phyloP scores from a whole-genome alignment of 2,329 filamentous ascomycete genomes.

The Venturia carpophila region DNA sequence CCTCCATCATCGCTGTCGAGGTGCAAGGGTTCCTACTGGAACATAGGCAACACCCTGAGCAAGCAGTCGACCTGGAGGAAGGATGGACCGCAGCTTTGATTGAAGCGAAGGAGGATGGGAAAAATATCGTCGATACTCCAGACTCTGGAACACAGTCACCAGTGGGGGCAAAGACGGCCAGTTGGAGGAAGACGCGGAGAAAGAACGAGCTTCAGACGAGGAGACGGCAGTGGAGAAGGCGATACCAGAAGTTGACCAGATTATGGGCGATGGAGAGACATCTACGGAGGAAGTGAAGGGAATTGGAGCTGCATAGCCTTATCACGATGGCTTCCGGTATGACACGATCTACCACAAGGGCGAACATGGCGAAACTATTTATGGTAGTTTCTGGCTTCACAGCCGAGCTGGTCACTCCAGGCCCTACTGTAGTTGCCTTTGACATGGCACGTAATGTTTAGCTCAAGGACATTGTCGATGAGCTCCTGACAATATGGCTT shows the following conservation, averaged over 20 bases:
- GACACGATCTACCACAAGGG: neutral
- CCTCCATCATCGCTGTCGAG: conserved; percentile 28
- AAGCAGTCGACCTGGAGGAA: conserved; percentile 4
- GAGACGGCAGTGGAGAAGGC: neutral
- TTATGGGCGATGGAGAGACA: neutral
- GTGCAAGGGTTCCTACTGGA: conserved; percentile 21
- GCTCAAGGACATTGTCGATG: too few relatives aligned
- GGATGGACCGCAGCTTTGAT: conserved; percentile 5
- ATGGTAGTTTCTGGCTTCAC: too few relatives aligned
- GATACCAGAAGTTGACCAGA: neutral
- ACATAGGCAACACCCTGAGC: conserved; percentile 3
- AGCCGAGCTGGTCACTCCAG: too few relatives aligned
- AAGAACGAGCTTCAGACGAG: neutral
- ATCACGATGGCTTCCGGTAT: neutral
- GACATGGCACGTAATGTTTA: too few relatives aligned
- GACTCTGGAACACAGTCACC: neutral
- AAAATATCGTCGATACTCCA: neutral
- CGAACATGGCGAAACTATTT: too few relatives aligned
- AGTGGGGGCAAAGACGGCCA: neutral
- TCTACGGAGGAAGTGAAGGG: neutral
- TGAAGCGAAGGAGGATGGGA: conserved; percentile 6
- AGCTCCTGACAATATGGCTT: too few relatives aligned
- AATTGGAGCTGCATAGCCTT: neutral
- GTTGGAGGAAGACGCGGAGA: neutral
- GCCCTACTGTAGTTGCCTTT: too few relatives aligned